Conservation (phyloP, 2,329 filamentous ascomycete species). For the Hypoxylon sp. region DNA sequence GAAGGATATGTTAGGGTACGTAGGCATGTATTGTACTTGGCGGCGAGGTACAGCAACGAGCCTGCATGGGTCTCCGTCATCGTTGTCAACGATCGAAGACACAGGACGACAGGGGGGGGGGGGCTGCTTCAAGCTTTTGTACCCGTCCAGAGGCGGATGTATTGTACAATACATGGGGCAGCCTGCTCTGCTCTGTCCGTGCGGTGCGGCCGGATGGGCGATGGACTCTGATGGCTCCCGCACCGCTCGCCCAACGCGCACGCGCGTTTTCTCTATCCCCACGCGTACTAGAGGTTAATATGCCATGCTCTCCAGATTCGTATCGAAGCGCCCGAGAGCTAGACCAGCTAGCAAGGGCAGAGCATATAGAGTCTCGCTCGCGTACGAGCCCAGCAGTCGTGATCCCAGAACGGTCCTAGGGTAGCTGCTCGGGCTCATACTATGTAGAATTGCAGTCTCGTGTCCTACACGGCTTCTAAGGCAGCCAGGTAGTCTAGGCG, state of each 20-base stretch:
- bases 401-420: too few relatives aligned
- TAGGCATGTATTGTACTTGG: too few relatives aligned
- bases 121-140: conserved; percentile 40
- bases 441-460: conserved; percentile 12
- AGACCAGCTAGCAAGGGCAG: background rate
- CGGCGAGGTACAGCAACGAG: conserved; percentile 39
- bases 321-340: conserved; percentile 8
- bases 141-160: conserved; percentile 30
- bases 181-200: conserved; percentile 33
- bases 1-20: conserved; percentile 34
- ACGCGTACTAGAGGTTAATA: conserved; percentile 21
- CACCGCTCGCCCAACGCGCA: conserved; percentile 23
- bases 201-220: conserved; percentile 28
- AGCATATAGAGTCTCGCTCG: background rate
- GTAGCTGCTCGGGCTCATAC: conserved; percentile 12
- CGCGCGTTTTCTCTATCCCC: conserved; percentile 27
- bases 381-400: conserved; percentile 1
- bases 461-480: conserved; percentile 14
- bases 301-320: conserved; percentile 7
- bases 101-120: conserved; percentile 37
- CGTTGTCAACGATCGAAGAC: conserved; percentile 38
- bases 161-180: conserved; percentile 25
- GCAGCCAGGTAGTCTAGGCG: too few relatives aligned
- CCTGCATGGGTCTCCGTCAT: conserved; percentile 38
- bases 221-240: conserved; percentile 32